Base-by-base conservation (phyloP, 768 basidiomycete genomes). In the Phylloporus arenicola region DNA sequence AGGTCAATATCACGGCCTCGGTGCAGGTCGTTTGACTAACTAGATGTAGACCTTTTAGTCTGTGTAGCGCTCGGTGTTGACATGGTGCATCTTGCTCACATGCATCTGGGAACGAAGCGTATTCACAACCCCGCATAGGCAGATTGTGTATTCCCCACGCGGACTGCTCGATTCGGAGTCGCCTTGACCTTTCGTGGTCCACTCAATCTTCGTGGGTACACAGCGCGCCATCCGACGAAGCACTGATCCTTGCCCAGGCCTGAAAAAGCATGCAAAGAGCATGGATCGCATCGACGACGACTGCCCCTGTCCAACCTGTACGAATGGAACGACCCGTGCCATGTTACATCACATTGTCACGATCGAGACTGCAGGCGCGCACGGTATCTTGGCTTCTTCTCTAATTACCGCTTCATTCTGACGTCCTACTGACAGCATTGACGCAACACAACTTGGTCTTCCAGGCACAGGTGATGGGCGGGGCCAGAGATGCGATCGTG, bases 11-110 rank as follows among this genome's bases (percentile, higher is more conserved):
- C 37, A 30, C 39, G 33, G 17, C 43, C 24, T 16, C 25, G 43
- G 43, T 42, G 33, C 8, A 17, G 40, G 49, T 6, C 30, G 13
- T 25, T 30, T 20, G 41, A 29, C 34, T 44, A 17, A 45, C 22
- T n/a, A 13, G 25, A 14, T 22, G 35, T 53, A 89, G 92, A 95
- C 72, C 75, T 95, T 13, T 71, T 95, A 35, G 91, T 94, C 13
- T 93, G 92, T 59, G 84, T 92, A 19, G 92, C 92, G 5, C 73
- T 95, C n/a, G 92, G 92, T 13, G 78, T 94, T 27, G 92, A 95
- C 61, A 94, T 95, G 90, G 91, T 88, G 54, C 27, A 71, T 53
- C 33, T 22, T 45, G 22, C 40, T 35, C 43, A 35, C 31, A 38
- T 46, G 22, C 25, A n/a, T 41, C 33, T n/a, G 20, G 9, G 20